Evolutionary conservation across 345 rosid species (phyloP).

Genomic region (Ailanthus altissimus): DNA sequence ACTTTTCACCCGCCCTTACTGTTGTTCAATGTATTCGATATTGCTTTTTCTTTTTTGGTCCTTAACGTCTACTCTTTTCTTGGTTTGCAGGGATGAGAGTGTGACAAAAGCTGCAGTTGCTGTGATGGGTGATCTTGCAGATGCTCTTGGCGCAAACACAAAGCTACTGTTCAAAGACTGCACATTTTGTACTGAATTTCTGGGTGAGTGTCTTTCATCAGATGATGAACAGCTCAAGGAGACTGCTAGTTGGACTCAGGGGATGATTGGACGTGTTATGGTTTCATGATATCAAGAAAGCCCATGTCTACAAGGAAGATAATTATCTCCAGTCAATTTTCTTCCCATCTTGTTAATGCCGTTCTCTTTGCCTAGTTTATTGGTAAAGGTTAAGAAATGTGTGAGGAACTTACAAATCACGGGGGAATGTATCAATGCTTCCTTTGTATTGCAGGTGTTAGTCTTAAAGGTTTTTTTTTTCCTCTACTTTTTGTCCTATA

Average conservation of each 20-base stretch:
- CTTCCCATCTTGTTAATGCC: constrained; percentile 1
- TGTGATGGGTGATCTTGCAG: constrained; percentile 94
- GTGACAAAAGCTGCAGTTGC: constrained; percentile 91
- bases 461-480: constrained; percentile 14
- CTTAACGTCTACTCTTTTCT: neutral
- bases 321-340: neutral
- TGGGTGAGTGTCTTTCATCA: constrained; percentile 74
- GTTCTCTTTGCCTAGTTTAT: constrained; percentile 20
- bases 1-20: neutral
- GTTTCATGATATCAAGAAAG: constrained; percentile 41
- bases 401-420: constrained; percentile 14
- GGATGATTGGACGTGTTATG: constrained; percentile 80
- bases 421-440: constrained; percentile 23
- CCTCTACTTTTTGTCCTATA: constrained; percentile 16
- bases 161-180: constrained; percentile 66
- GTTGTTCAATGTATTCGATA: neutral
- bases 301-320: constrained; percentile 5
- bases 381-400: constrained; percentile 21
- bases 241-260: constrained; percentile 86
- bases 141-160: constrained; percentile 72
- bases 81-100: constrained; percentile 66
- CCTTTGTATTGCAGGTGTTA: constrained; percentile 12
- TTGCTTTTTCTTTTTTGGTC: neutral
- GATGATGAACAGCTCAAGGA: constrained; percentile 86
- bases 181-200: constrained; percentile 57